Percentiles rank a stretch among this genome's conserved stretches.
These are phyloP conservation scores for Cercophora sp. DNA, from an alignment of 495 filamentous ascomycete genomes.

Conservation along the genomic window DNA sequence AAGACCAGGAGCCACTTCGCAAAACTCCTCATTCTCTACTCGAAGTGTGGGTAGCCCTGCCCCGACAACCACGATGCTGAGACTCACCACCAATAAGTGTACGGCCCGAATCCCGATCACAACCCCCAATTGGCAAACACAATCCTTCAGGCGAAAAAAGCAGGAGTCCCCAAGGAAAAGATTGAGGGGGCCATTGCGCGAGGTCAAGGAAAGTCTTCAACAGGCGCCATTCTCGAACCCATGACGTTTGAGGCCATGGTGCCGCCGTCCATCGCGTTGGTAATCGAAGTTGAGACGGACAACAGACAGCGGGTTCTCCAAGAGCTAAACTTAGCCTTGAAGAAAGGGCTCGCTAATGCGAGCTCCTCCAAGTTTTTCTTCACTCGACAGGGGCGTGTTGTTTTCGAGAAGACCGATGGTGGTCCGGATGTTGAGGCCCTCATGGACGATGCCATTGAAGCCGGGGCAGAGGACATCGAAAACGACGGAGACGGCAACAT, in stretches of 20 bases:
- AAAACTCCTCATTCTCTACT: slow-evolving; percentile 49
- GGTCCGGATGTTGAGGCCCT: slow-evolving; percentile 64
- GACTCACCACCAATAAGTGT: slow-evolving; percentile 34
- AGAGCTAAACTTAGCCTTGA: slow-evolving; percentile 65
- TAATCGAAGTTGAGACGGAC: slow-evolving; percentile 76
- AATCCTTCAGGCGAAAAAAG: slow-evolving; percentile 79
- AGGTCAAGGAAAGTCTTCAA: slow-evolving; percentile 74
- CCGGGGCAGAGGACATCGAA: slow-evolving; percentile 76
- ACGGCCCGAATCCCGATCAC: slow-evolving; percentile 63
- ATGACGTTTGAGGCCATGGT: slow-evolving; percentile 80
- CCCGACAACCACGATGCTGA: slow-evolving; percentile 1
- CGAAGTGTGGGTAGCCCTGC: slow-evolving; percentile 41
- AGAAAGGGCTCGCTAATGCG: slow-evolving; percentile 60
- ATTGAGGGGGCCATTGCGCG: slow-evolving; percentile 83
- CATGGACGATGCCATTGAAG: slow-evolving; percentile 80
- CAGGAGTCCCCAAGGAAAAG: slow-evolving; percentile 71
- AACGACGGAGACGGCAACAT: slow-evolving; percentile 66
- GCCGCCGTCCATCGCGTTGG: slow-evolving; percentile 68
- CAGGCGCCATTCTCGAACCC: slow-evolving; percentile 67
- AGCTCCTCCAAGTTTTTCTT: slow-evolving; percentile 83
- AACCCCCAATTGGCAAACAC: slow-evolving; percentile 71
- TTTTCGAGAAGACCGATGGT: slow-evolving; percentile 56
- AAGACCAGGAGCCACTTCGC: slow-evolving; percentile 40
- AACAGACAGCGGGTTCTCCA: slow-evolving; percentile 67
- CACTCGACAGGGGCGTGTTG: slow-evolving; percentile 66